Evolutionary conservation across 2,329 filamentous ascomycete species (phyloP).

Genomic region (Pezicula rhizophila): DNA sequence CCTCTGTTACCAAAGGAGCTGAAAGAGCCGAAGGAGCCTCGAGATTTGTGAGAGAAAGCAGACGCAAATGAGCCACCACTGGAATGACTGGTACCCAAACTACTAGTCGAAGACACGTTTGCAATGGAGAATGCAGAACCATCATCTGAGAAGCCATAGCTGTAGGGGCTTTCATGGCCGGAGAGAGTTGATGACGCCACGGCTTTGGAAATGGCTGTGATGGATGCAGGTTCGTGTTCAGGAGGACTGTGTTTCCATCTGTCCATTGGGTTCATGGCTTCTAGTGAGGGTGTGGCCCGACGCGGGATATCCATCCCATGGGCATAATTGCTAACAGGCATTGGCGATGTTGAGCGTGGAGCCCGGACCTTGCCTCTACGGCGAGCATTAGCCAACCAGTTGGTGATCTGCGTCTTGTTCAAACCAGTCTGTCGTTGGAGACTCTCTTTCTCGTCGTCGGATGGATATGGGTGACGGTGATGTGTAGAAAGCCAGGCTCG

Average conservation of each 20-base stretch:
- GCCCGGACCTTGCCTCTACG: slow-evolving; percentile 72
- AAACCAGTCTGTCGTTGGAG: slow-evolving; percentile 75
- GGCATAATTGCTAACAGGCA: slow-evolving; percentile 50
- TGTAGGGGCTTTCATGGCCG: slow-evolving; percentile 50
- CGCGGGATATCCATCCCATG: slow-evolving; percentile 69
- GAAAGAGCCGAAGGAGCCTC: slow-evolving; percentile 41
- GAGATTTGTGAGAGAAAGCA: slow-evolving; percentile 52
- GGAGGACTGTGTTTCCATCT: slow-evolving; percentile 65
- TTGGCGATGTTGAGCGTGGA: slow-evolving; percentile 64
- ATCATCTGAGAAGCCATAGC: slow-evolving; percentile 54
- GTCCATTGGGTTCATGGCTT: slow-evolving; percentile 58
- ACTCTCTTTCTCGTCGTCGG: slow-evolving; percentile 76
- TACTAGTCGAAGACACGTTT: slow-evolving; percentile 54
- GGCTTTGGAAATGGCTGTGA: slow-evolving; percentile 58
- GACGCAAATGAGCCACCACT: slow-evolving; percentile 53
- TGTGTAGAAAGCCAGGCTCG: slow-evolving; percentile 83
- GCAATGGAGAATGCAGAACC: slow-evolving; percentile 52
- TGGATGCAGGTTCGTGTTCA: slow-evolving; percentile 61
- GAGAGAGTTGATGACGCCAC: slow-evolving; percentile 45
- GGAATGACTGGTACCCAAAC: slow-evolving; percentile 55
- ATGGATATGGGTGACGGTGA: slow-evolving; percentile 78
- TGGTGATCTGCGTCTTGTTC: slow-evolving; percentile 77
- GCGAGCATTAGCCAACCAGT: slow-evolving; percentile 88
- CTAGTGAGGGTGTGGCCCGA: slow-evolving; percentile 45
- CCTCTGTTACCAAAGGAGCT: slow-evolving; percentile 22